phyloP scores from a whole-genome alignment of 176 grass and related monocot species.

The Juncus inflexus region DNA sequence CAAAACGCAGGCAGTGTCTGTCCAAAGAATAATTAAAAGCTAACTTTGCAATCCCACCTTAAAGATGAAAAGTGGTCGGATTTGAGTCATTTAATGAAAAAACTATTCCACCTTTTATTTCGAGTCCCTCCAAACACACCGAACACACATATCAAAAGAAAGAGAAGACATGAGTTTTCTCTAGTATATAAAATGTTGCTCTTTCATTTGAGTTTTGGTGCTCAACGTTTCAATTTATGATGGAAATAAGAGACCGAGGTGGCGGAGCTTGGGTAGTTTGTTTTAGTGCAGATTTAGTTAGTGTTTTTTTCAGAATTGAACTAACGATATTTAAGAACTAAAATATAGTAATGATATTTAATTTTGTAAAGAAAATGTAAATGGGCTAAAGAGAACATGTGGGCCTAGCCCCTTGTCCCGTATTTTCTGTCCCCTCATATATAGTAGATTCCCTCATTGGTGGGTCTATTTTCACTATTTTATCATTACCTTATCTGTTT shows the following conservation, averaged over 20 bases:
- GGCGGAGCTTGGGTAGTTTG: too few relatives aligned
- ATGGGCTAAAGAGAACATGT: slow-evolving; percentile 1
- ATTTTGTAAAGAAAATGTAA: background rate
- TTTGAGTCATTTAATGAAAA: slow-evolving; percentile 7
- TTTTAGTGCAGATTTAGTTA: too few relatives aligned
- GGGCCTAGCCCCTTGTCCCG: slow-evolving; percentile 15
- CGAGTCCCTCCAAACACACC: slow-evolving; percentile 16
- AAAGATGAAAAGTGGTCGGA: slow-evolving; percentile 19
- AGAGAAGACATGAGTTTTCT: too few relatives aligned
- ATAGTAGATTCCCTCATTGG: slow-evolving; percentile 17
- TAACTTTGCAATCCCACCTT: slow-evolving; percentile 15
- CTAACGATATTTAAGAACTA: too few relatives aligned
- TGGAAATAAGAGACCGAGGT: too few relatives aligned
- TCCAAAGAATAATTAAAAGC: slow-evolving; percentile 12
- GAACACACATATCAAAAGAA: too few relatives aligned
- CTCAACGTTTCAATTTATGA: too few relatives aligned
- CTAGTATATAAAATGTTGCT: too few relatives aligned
- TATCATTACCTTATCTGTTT: background rate
- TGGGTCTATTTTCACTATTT: background rate
- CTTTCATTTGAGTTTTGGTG: too few relatives aligned
- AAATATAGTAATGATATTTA: too few relatives aligned
- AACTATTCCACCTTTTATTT: slow-evolving; percentile 12
- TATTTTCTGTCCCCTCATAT: slow-evolving; percentile 23
- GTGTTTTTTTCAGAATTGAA: too few relatives aligned
- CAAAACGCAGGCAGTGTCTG: slow-evolving; percentile 6